phyloP scores from a whole-genome alignment of 495 filamentous ascomycete species.

The Cladorrhinum samala region DNA sequence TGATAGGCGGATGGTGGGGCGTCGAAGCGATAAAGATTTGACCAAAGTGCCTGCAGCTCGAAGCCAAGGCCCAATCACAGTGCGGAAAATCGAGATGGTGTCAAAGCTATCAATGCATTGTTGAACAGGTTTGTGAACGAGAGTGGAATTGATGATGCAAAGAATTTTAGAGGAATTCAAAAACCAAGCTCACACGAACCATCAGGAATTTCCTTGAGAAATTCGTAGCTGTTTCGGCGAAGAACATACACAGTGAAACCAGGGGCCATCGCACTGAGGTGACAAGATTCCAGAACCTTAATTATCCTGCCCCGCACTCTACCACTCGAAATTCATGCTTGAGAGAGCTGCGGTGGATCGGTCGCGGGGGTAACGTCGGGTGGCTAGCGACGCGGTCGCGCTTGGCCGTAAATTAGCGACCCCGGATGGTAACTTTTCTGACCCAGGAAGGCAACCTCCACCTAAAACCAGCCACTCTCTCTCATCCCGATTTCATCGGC shows the following conservation, averaged over 20 bases:
- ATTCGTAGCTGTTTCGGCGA: no score
- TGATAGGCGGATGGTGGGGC: slow-evolving; percentile 23
- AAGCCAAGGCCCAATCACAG: neutral
- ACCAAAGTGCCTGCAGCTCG: slow-evolving; percentile 20
- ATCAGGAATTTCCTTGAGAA: no score
- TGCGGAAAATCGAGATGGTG: neutral
- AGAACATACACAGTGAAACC: no score
- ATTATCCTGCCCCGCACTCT: slow-evolving; percentile 16
- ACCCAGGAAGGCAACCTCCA: neutral
- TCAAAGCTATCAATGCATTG: neutral
- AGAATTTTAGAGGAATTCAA: no score
- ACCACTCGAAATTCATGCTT: neutral
- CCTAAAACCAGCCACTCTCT: neutral
- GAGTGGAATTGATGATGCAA: no score
- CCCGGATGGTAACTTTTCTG: neutral
- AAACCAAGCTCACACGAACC: no score
- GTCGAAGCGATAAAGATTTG: slow-evolving; percentile 18
- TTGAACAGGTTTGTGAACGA: neutral
- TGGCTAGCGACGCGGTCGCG: slow-evolving; percentile 26
- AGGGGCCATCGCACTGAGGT: no score
- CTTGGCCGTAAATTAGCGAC: slow-evolving; percentile 2
- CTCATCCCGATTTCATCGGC: neutral
- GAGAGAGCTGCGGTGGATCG: slow-evolving; percentile 7
- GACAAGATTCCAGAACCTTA: no score
- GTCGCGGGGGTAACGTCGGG: slow-evolving; percentile 32